Evolutionary conservation across 192 early-diverging fungal species (phyloP).

Genomic region (Podila verticillata): DNA sequence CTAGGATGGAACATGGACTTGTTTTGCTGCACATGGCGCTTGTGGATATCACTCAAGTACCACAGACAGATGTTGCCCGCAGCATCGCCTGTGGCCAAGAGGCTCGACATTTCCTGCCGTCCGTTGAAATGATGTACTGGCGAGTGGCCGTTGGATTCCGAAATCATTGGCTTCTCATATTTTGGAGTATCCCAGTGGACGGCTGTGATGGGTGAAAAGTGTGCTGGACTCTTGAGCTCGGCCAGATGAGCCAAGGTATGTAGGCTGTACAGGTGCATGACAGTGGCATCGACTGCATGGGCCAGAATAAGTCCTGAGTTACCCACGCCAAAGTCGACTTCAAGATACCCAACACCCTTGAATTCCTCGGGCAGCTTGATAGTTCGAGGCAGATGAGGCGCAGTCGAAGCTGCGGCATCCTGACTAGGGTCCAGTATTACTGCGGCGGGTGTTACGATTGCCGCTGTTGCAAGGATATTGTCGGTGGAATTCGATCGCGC

Average conservation of each 20-base stretch:
- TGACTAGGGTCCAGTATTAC: not conserved
- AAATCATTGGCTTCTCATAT: slow-evolving; percentile 44
- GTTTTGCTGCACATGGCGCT: slow-evolving; percentile 4
- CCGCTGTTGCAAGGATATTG: not conserved
- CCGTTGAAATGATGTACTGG: not conserved
- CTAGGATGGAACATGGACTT: slow-evolving; percentile 12
- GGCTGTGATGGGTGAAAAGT: slow-evolving; percentile 31
- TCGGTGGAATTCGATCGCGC: not conserved
- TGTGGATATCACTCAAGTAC: slow-evolving; percentile 53
- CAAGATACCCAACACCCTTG: slow-evolving; percentile 29
- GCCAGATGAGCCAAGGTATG: slow-evolving; percentile 27
- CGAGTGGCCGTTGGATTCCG: slow-evolving; percentile 3
- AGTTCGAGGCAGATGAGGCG: not conserved
- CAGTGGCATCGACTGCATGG: slow-evolving; percentile 11
- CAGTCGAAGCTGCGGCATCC: too few relatives aligned
- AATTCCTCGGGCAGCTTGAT: slow-evolving; percentile 26
- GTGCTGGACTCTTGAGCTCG: slow-evolving; percentile 36
- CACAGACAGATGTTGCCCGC: slow-evolving; percentile 63
- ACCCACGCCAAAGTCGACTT: slow-evolving; percentile 27
- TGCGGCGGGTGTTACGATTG: not conserved
- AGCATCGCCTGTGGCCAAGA: slow-evolving; percentile 62
- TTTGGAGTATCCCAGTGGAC: slow-evolving; percentile 40
- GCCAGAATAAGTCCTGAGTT: slow-evolving; percentile 20
- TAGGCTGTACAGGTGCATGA: slow-evolving; percentile 37
- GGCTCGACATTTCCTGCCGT: slow-evolving; percentile 28